phyloP scores from a whole-genome alignment of 305 asterid genomes.

The Petunia hybrid region DNA sequence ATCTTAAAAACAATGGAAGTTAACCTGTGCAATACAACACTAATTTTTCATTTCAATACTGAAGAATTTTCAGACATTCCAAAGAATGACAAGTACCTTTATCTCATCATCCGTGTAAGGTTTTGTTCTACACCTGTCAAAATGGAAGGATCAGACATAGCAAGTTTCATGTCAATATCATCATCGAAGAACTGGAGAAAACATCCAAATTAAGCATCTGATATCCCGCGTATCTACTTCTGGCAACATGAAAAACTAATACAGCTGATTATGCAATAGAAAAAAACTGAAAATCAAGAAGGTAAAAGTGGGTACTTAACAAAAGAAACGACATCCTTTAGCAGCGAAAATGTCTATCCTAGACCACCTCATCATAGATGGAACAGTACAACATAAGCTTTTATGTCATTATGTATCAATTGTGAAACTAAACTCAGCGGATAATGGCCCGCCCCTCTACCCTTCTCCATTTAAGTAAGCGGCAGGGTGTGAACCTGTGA shows the following conservation, averaged over 20 bases:
- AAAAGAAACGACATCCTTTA: conserved; percentile 2
- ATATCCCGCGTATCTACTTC: background rate
- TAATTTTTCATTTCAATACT: conserved; percentile 25
- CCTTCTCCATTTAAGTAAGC: too few species aligned
- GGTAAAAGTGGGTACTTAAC: background rate
- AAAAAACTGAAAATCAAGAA: conserved; percentile 5
- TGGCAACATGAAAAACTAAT: conserved; percentile 26
- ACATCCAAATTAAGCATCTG: conserved; percentile 19
- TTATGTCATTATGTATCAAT: background rate
- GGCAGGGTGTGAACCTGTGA: too few species aligned
- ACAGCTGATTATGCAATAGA: conserved; percentile 21
- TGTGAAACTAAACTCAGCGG: conserved; percentile 10
- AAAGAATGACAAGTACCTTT: conserved; percentile 60
- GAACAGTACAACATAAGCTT: background rate
- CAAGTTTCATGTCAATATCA: conserved; percentile 37
- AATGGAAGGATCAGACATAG: conserved; percentile 37
- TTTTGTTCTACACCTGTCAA: conserved; percentile 67
- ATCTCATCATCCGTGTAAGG: conserved; percentile 92
- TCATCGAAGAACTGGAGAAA: background rate
- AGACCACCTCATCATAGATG: conserved; percentile 3
- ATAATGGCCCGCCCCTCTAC: too few species aligned
- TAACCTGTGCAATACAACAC: background rate
- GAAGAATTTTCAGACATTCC: conserved; percentile 21
- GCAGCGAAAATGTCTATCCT: background rate
- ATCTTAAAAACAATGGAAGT: conserved; percentile 1